These are phyloP conservation scores for Eragrostis tef DNA, from an alignment of 202 grass and related monocot genomes.

Conservation along the genomic window DNA sequence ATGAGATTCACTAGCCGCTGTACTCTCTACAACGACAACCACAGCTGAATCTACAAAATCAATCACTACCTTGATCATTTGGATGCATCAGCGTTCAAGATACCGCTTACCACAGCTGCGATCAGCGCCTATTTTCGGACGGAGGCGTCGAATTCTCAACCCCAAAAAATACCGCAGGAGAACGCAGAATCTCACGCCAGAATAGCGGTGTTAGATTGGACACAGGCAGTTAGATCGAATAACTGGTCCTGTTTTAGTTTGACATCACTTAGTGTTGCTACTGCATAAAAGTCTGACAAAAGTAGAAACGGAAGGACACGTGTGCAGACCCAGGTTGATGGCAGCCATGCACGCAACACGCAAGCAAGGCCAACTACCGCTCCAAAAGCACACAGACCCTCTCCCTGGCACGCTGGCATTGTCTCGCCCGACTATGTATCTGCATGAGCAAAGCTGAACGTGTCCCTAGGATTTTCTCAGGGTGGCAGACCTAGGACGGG, in stretches of 20 bases:
- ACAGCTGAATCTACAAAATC: neutral
- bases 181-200: too few species aligned
- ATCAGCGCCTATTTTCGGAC: neutral
- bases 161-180: too few species aligned
- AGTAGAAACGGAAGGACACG: conserved; percentile 3
- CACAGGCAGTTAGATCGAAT: neutral
- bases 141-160: too few species aligned
- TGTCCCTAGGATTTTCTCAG: neutral
- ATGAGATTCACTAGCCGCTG: neutral
- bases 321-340: neutral
- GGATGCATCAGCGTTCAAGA: neutral
- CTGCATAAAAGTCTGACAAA: conserved; percentile 7
- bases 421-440: neutral
- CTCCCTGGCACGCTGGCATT: neutral
- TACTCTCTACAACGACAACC: neutral
- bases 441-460: neutral
- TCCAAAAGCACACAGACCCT: neutral
- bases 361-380: neutral
- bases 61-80: neutral
- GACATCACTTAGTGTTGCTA: neutral
- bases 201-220: neutral
- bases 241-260: neutral
- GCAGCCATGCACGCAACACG: neutral
- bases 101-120: neutral
- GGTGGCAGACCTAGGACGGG: neutral